Base-by-base conservation (phyloP, 2,329 filamentous ascomycete genomes). In the Niveomyces coronatus region DNA sequence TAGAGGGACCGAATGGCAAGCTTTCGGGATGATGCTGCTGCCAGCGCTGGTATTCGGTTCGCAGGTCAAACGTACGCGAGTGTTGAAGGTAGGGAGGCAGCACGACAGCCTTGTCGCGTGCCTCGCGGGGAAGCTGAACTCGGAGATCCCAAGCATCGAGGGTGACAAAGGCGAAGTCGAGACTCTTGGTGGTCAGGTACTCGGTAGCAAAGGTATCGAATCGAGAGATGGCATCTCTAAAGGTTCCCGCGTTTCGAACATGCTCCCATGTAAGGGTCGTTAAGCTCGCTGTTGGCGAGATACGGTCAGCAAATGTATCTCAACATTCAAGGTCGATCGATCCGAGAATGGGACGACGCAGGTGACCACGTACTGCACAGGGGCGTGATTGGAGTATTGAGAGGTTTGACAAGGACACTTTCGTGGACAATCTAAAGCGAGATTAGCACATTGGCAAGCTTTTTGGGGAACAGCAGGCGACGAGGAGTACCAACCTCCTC, bases 241-340 rank as follows among this genome's bases (percentile, higher is more conserved):
- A 98, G 50, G 87, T 89, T 50, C 91, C 91, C 59, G 91, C 89
- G 62, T 89, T 93, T 60, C 89, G 84, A 59, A 98, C 91, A 68
- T 98, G 89, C 63, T 98, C 91, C 91, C 91, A 98, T 39, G 91
- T 96, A 53, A 98, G 71, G 49, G 91, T 98, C 31, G 91, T 98
- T 61, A 98, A 71, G 68, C 88, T 95, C 58, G 91, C 88, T 95
- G 59, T 49, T n/a, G 55, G 46, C 46, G 43, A 38, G 18, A 29
- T 27, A 19, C 18, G 10, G 37, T 45, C 39, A 48, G 39, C 28
- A 23, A 24, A 32, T 18, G 10, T 35, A 13, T 29, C 7, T 15
- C 15, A 37, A 13, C 16, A 14, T 32, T 27, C 36, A 23, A 32
- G 22, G 19, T 13, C 16, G 13, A 10, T 31, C 22, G 34, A 34